phyloP scores from a whole-genome alignment of 2,329 filamentous ascomycete species.

The Pseudogymnoascus sp. region DNA sequence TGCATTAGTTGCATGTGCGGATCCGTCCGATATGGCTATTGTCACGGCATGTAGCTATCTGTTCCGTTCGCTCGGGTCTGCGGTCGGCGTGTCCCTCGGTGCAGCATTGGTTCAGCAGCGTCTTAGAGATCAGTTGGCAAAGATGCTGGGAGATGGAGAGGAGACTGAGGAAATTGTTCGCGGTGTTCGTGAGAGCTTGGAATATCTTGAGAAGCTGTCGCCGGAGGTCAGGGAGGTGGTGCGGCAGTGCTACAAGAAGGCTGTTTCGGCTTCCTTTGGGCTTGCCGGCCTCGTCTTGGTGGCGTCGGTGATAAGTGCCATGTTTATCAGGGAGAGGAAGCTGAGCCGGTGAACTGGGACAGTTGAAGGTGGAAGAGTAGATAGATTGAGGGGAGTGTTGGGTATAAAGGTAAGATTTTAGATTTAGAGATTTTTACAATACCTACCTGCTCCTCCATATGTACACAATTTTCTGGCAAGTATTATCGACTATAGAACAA shows the following conservation, averaged over 20 bases:
- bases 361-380: background rate
- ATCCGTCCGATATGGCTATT: constrained; percentile 61
- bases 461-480: background rate
- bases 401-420: background rate
- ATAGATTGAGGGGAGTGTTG: background rate
- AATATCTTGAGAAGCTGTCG: constrained; percentile 59
- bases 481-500: background rate
- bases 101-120: constrained; percentile 65
- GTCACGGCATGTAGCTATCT: constrained; percentile 74
- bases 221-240: constrained; percentile 53
- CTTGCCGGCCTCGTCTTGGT: constrained; percentile 33
- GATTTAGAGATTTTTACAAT: background rate
- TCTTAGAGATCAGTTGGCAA: constrained; percentile 49
- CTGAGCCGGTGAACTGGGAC: constrained; percentile 28
- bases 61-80: constrained; percentile 68
- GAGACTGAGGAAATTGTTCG: constrained; percentile 60
- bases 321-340: constrained; percentile 52
- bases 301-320: constrained; percentile 34
- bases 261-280: constrained; percentile 35
- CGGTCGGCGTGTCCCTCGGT: constrained; percentile 55
- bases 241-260: constrained; percentile 54
- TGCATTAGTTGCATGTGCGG: constrained; percentile 62
- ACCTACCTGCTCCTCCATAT: background rate
- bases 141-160: constrained; percentile 46
- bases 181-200: constrained; percentile 60